Conservation (phyloP, 106 monocot species). For the Allium sativum region DNA sequence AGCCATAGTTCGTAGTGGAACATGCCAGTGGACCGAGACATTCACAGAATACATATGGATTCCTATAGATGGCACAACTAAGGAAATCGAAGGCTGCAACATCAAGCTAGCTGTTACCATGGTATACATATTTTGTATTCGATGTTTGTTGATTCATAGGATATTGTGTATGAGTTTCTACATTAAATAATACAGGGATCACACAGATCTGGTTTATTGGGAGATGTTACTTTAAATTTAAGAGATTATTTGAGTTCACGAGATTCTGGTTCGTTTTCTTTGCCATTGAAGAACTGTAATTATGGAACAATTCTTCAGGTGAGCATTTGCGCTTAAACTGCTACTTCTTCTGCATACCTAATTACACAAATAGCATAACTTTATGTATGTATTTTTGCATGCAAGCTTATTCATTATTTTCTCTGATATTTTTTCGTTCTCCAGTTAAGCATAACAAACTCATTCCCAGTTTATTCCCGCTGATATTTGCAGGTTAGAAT, state of each 20-base stretch:
- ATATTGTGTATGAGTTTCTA: constrained; percentile 2
- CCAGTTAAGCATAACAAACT: background rate
- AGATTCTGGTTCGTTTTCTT: constrained; percentile 49
- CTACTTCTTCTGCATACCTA: background rate
- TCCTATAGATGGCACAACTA: constrained; percentile 33
- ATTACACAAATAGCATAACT: background rate
- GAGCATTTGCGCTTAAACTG: constrained; percentile 2
- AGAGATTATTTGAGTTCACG: constrained; percentile 45
- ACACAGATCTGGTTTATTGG: constrained; percentile 41
- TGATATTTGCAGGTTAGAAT: constrained; percentile 60
- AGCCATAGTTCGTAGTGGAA: constrained; percentile 50
- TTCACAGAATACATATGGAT: constrained; percentile 50
- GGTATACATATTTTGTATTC: constrained; percentile 21
- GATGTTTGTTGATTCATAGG: background rate
- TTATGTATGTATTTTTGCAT: background rate
- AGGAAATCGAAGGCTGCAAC: constrained; percentile 49
- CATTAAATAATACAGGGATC: constrained; percentile 48
- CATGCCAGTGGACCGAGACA: constrained; percentile 59
- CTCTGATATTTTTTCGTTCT: background rate
- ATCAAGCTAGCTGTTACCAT: constrained; percentile 69
- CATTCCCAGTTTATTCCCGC: background rate
- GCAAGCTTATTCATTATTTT: background rate
- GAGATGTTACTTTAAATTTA: constrained; percentile 69
- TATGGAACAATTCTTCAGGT: constrained; percentile 69
- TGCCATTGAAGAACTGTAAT: constrained; percentile 50